Evolutionary conservation across 495 filamentous ascomycete genomes (phyloP).

Genomic region (Neurospora tetraspora): DNA sequence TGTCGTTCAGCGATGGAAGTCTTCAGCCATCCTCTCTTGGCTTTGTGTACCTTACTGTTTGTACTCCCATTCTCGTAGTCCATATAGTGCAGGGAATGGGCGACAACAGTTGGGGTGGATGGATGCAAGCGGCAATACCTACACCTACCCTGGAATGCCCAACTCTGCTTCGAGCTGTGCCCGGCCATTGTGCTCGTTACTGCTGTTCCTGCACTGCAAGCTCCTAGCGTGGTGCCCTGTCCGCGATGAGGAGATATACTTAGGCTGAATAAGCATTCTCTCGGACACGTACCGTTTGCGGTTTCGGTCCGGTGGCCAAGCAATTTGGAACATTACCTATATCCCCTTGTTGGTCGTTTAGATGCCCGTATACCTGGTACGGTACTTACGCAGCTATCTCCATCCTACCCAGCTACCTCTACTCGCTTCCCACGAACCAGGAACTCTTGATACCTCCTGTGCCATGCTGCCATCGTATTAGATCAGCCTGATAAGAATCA

Average conservation of each 20-base stretch:
- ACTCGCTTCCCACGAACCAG: slow-evolving; percentile 2
- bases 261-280: neutral
- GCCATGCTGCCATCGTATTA: neutral
- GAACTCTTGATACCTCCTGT: neutral
- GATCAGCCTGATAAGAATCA: neutral
- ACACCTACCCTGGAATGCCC: neutral
- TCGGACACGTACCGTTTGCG: neutral
- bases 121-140: neutral
- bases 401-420: neutral
- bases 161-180: neutral
- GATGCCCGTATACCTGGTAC: neutral
- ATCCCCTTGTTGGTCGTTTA: neutral
- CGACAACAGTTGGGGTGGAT: neutral
- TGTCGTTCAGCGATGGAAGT: neutral
- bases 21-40: neutral
- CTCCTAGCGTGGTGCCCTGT: neutral
- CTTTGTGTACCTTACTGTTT: neutral
- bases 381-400: neutral
- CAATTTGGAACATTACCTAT: neutral
- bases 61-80: neutral
- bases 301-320: neutral
- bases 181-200: neutral
- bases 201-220: neutral
- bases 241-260: neutral
- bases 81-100: neutral